Evolutionary conservation across 1,139 yeast genomes (phyloP), one percentile per base, ranked within the genome.

Genomic region (Hyphopichia khmerensis): DNA sequence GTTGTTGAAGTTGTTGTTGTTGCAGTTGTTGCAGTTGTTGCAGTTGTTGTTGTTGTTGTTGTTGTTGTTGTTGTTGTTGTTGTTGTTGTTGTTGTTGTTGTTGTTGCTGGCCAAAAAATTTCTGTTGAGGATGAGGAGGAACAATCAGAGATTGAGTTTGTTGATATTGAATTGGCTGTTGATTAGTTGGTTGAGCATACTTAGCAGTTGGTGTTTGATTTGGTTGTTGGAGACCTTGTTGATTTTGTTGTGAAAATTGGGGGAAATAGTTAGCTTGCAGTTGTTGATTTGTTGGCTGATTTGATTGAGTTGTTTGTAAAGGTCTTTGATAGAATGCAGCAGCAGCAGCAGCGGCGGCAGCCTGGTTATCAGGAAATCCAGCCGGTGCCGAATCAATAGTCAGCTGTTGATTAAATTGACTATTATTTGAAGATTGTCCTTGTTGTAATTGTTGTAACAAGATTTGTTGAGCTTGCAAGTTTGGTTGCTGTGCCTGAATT

Each of bases 381-480:
- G 38, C 32, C 24, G 8, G 29, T 26, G 29, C 36, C 14, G 36
- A 4, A 24, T 15, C 36, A 34, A 30, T 5, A 14, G 29, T 15
- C 14, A 14, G 29, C 30, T 36, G 34, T 21, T 29, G 39, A 35
- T 26, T 29, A 39, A 32, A 30, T 42, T 36, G 30, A 33, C 40
- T 18, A 45, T 29, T 29, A 29, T 29, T 29, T 40, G 48, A 64
- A 13, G 56, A 41, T 42, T 64, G 72, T 17, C 71, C 71, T 47
- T 65, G 75, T 49, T 71, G 78, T 46, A 71, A 65, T 49, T 71
- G 77, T 50, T 70, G 78, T 44, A 72, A 63, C 48, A 73, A 63
- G 32, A 71, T 62, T 50, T 72, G 77, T 49, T 72, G 77, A 29
- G 76, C 72, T 47, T 71, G 77, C 42, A 67, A 53, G 51, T 61